Evolutionary conservation across 176 grass and related monocot species (phyloP), one percentile per base, ranked within the genome.

Genomic region (Avena sativa): DNA sequence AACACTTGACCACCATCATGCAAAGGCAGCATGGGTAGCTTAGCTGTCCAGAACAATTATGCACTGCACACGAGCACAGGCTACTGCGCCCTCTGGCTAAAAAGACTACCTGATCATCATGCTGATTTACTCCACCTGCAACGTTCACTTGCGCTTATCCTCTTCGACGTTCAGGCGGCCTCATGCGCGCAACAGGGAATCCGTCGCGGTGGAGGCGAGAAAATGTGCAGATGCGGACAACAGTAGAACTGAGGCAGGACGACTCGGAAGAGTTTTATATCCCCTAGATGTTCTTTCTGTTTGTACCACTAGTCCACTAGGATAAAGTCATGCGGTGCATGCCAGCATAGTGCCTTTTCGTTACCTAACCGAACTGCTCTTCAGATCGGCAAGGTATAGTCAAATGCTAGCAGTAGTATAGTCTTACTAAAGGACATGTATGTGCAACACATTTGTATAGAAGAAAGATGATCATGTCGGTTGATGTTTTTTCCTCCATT

Each of bases 1-100:
- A 60, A 9, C 75, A 65, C 21, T 26, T 55, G 56, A 79, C 30
- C 58, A 56, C 58, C 86, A 74, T 82, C 12, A 87, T 67, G 79
- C 79, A 57, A 57, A 32, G 26, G 26, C 38, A 32, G 30, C 82
- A 9, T 12, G 16, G 49, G n/a, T 62, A 62, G 79, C 71, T 86
- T 44, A 65, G 30, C 58, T 55, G 38, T 32, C 48, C 66, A 70
- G 21, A 63, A 57, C 32, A 85, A 80, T 73, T 47, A 55, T 46
- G 66, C 75, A 69, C 68, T 44, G 50, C 62, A 49, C 47, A 82
- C 59, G 55, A 53, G 44, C 56, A 53, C 46, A 53, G 56, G 66
- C 64, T 26, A 79, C 49, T 65, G 52, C 9, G n/a, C 74, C 74
- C 40, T 52, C 19, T 50, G 62, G n/a, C 50, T 40, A 60, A 59